Conservation (phyloP, 441 rosid genomes). For the Heliophila coronopifolia region DNA sequence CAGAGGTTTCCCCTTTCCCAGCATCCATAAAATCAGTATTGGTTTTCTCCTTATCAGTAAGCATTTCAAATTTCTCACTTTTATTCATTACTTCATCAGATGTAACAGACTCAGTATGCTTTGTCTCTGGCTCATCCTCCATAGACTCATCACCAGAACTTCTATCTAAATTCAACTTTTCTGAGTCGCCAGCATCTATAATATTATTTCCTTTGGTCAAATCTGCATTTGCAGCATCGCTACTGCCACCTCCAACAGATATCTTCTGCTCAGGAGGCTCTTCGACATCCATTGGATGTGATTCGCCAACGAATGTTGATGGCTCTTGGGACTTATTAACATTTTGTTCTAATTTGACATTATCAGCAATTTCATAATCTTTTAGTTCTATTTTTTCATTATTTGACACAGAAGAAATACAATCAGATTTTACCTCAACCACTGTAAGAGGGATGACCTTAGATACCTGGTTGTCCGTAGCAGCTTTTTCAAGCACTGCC, state of each 20-base stretch:
- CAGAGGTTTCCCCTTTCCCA: constrained; percentile 37
- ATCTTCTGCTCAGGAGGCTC: constrained; percentile 60
- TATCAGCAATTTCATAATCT: constrained; percentile 92
- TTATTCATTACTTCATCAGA: constrained; percentile 49
- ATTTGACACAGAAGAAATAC: constrained; percentile 93
- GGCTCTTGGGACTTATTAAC: constrained; percentile 64
- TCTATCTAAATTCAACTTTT: constrained; percentile 91
- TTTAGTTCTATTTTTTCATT: constrained; percentile 91
- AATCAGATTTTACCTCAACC: constrained; percentile 97
- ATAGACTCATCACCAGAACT: constrained; percentile 95
- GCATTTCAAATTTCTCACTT: constrained; percentile 40
- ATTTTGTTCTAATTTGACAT: constrained; percentile 94
- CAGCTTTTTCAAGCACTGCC: constrained; percentile 45
- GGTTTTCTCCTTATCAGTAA: constrained; percentile 40
- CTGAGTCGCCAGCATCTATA: constrained; percentile 61
- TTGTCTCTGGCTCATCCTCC: constrained; percentile 82
- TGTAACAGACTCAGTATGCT: constrained; percentile 62
- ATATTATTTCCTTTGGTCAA: constrained; percentile 57
- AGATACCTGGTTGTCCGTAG: constrained; percentile 86
- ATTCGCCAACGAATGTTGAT: constrained; percentile 68
- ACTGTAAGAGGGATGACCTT: constrained; percentile 95
- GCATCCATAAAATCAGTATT: constrained; percentile 41
- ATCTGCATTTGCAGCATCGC: constrained; percentile 54
- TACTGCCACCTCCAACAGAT: constrained; percentile 50
- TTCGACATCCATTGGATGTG: constrained; percentile 89